These are phyloP conservation scores for Beauveria brongniartii DNA, from an alignment of 2,329 filamentous ascomycete genomes.

Conservation along the genomic window DNA sequence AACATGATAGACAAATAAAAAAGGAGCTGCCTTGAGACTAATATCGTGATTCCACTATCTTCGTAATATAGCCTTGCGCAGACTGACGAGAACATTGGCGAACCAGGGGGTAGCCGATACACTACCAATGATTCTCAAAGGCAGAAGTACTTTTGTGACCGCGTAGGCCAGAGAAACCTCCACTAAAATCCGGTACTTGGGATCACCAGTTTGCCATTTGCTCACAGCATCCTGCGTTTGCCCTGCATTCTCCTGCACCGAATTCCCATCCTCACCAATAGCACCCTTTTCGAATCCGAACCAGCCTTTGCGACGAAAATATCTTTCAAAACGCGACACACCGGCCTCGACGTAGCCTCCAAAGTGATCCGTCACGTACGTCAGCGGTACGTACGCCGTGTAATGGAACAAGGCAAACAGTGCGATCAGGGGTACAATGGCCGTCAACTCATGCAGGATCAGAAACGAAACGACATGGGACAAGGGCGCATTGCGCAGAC, in stretches of 20 bases:
- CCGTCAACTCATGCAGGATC: slow-evolving; percentile 85
- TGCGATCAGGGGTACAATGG: slow-evolving; percentile 68
- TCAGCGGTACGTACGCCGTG: slow-evolving; percentile 60
- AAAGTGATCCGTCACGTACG: slow-evolving; percentile 42
- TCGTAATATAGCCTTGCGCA: slow-evolving; percentile 23
- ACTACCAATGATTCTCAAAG: slow-evolving; percentile 66
- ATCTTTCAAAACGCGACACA: slow-evolving; percentile 66
- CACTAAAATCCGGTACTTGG: slow-evolving; percentile 48
- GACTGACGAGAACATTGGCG: slow-evolving; percentile 54
- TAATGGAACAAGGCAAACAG: slow-evolving; percentile 76
- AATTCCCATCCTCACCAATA: slow-evolving; percentile 2
- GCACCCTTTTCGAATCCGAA: slow-evolving; percentile 49
- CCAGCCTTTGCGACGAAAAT: slow-evolving; percentile 74
- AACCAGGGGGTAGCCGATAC: slow-evolving; percentile 92
- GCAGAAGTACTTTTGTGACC: slow-evolving; percentile 77
- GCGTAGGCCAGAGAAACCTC: slow-evolving; percentile 85
- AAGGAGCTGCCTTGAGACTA: not conserved
- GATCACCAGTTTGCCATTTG: slow-evolving; percentile 31
- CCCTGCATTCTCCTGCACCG: not conserved
- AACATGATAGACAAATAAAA: slow-evolving; percentile 1
- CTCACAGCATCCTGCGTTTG: slow-evolving; percentile 24
- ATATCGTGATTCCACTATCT: slow-evolving; percentile 16
- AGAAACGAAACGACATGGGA: slow-evolving; percentile 82
- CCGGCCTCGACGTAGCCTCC: slow-evolving; percentile 50
- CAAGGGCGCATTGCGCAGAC: slow-evolving; percentile 67